Base-by-base conservation (phyloP, 768 basidiomycete species). In the Mrakia frigida region DNA sequence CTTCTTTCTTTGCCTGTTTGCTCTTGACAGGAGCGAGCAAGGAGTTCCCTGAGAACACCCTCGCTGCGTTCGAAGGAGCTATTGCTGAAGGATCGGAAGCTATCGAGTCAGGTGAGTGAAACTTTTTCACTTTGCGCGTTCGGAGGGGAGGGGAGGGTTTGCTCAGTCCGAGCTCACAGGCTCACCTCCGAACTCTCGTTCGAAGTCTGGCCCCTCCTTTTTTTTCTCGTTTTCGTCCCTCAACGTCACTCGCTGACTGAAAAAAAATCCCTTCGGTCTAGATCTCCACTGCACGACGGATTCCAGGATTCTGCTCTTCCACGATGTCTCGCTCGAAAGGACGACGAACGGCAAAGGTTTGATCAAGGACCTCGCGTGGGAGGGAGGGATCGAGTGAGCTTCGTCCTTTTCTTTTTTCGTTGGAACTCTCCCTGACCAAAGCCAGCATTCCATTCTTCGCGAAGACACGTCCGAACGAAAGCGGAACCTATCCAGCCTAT, bases 281-380 rank as follows among this genome's bases (percentile, higher is more conserved):
- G 95, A 97, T 88, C 93, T 98, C 81, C 95, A 98, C 84, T 90
- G 96, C 81, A 93, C 95, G 50, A 84, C 85, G 79, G 96, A 99
- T 83, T 87, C 89, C 81, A 88, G 92, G 56, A 90, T 98, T 46
- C 84, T 98, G 68, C 93, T 98, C 92, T 98, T 96, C 85, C 96
- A 99, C 84, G 96, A 98, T 83, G 92, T 93, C 88, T 90, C 87
- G 35, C 85, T 96, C 73, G 87, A 88, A 77, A 87, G 95, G 79
- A 96, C 93, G 3, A 98, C 93, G n/a, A 87, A 91, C 81, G 82
- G 78, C 77, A 91, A 90, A 87, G 81, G 84, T 86, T 79, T 92
- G 28, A 86, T 94, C 80, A 87, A 88, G 77, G 88, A 90, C 74
- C 88, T 88, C 74, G 83, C 86, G 21, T 94, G 92, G 91, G 84